Percentiles rank a stretch among this genome's conserved stretches.
These are phyloP conservation scores for Cinnamomum chago DNA, from an alignment of 164 flowering plant genomes.

Conservation along the genomic window DNA sequence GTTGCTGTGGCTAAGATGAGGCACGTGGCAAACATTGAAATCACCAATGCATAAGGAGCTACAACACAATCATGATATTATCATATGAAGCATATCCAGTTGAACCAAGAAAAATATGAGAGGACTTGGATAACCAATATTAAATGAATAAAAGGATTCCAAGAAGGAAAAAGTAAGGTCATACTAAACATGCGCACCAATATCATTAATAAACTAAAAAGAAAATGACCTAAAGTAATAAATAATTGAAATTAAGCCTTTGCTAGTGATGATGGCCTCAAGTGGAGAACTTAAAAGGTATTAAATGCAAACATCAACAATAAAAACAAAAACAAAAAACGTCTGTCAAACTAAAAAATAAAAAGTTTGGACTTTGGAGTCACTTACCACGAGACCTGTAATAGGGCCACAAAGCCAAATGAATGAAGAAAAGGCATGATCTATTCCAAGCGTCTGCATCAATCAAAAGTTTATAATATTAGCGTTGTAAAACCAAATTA, in stretches of 20 bases:
- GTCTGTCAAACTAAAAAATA: slow-evolving; percentile 1
- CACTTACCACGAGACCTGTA: slow-evolving; percentile 98
- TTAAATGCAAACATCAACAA: neutral
- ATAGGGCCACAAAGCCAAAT: slow-evolving; percentile 99
- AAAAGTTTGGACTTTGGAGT: slow-evolving; percentile 1
- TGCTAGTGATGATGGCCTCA: neutral
- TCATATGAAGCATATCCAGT: too few relatives aligned
- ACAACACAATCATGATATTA: too few relatives aligned
- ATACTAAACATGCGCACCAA: neutral
- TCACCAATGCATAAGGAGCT: neutral
- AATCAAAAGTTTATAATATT: slow-evolving; percentile 2
- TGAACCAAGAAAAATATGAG: neutral
- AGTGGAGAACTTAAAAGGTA: neutral
- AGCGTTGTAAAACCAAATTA: neutral
- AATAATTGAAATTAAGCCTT: neutral
- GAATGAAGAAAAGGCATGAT: slow-evolving; percentile 94
- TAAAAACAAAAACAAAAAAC: neutral
- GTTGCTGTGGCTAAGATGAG: too few relatives aligned
- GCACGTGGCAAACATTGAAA: neutral
- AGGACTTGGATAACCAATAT: too few relatives aligned
- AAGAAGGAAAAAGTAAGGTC: neutral
- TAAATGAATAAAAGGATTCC: neutral
- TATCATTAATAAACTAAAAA: neutral
- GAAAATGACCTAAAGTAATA: too few relatives aligned
- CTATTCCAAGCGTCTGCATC: slow-evolving; percentile 94